A percentile compares a stretch with the other conserved stretches of the same genome.
Conservation (phyloP, 164 flowering plant genomes). For the Vitis cinerea region DNA sequence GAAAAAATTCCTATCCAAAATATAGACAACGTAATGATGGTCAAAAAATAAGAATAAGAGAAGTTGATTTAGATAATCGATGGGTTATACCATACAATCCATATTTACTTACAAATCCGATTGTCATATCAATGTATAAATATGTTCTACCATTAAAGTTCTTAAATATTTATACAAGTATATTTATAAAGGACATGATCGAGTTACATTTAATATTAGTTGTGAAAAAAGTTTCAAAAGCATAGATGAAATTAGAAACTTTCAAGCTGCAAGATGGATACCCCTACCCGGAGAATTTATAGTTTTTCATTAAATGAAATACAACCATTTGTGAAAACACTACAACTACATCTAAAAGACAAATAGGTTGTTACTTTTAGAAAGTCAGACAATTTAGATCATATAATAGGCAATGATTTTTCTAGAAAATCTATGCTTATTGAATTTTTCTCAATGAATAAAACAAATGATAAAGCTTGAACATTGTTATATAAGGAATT, state of each 20-base stretch:
- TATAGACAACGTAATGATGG: constrained; percentile 13
- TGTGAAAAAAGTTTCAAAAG: too few species aligned
- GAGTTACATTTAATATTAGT: not conserved
- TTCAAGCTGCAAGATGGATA: too few species aligned
- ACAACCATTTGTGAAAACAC: too few species aligned
- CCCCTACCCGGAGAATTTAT: not conserved
- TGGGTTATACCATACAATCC: constrained; percentile 31
- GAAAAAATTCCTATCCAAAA: constrained; percentile 7
- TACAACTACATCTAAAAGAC: not conserved
- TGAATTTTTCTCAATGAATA: not conserved
- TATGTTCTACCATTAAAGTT: not conserved
- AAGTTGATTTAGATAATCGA: constrained; percentile 5
- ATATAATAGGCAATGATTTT: not conserved
- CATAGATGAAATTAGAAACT: not conserved
- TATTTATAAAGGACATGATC: constrained; percentile 21
- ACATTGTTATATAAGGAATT: not conserved
- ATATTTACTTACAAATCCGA: constrained; percentile 10
- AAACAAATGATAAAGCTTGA: not conserved
- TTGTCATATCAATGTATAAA: constrained; percentile 17
- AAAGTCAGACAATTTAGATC: not conserved
- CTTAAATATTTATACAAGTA: constrained; percentile 24
- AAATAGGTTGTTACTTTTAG: not conserved
- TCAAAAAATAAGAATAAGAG: not conserved
- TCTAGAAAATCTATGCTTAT: not conserved
- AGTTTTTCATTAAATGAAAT: not conserved